Base-by-base conservation (phyloP, 345 rosid genomes). In the Kernera saxatilis region DNA sequence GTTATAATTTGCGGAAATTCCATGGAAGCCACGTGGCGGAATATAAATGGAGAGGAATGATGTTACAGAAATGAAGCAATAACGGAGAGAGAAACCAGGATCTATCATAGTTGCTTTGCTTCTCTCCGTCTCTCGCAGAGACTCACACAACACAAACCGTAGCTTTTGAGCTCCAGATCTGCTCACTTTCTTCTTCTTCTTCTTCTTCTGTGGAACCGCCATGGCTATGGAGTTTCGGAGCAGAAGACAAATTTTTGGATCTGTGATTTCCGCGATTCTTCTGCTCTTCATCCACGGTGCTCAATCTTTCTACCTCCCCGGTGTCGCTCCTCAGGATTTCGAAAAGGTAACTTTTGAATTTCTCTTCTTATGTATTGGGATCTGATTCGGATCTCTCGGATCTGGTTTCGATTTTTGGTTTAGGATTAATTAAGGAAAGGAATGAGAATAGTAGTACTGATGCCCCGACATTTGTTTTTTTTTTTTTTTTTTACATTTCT, bases 291-390 rank as follows among this genome's bases (percentile, higher is more conserved):
- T 86, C 82, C 88, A 84, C 55, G 77, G 77, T 65, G 81, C 72
- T 19, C 75, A 79, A 78, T 84, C 83, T 77, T 92, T 92, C 84
- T 92, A 92, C 84, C 98, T 92, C 59, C 98, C 98, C 2, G 98
- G 98, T 67, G 98, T 92, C 65, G 96, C 95, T 35, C 98, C 98
- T 59, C 81, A 84, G 79, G 96, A 92, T 82, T 89, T 92, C 86
- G 70, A 74, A 22, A 88, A 84, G 96, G 98, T 89, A 41, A 17
- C 33, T 43, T 54, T 25, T 15, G 30, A 3, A 10, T 51, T 14
- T 10, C 41, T 22, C 12, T n/a, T 26, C 19, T 1, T 25, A n/a
- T 54, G 0, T 12, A 14, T 22, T 43, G 27, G 5, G 72, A 79
- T 79, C 77, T 75, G 70, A 33, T 53, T 59, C 35, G 14, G 26